A percentile compares a stretch with the other conserved stretches of the same genome.
Conservation (phyloP, 495 filamentous ascomycete genomes). For the Hyaloscypha hepaticicola region DNA sequence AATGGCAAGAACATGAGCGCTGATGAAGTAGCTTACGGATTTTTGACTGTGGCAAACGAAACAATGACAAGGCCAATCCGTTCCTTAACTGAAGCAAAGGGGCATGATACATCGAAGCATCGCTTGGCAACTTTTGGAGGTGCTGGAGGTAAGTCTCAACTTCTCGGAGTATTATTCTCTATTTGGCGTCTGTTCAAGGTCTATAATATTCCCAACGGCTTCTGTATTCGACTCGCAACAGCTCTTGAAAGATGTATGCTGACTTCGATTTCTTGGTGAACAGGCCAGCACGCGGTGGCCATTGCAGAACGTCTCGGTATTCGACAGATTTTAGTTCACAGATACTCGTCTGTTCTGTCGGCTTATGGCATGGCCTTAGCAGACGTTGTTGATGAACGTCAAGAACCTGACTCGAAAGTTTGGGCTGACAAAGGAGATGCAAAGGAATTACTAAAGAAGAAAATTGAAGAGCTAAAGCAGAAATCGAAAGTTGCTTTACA, state of each 20-base stretch:
- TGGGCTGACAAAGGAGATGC: constrained; percentile 60
- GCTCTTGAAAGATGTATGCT: too few species aligned
- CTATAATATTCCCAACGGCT: too few species aligned
- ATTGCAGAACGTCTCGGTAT: constrained; percentile 90
- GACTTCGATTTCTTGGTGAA: too few species aligned
- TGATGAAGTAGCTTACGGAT: constrained; percentile 89
- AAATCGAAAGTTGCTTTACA: constrained; percentile 63
- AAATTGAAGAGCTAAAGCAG: constrained; percentile 63
- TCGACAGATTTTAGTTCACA: constrained; percentile 81
- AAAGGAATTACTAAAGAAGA: constrained; percentile 49
- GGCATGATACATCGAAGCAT: constrained; percentile 88
- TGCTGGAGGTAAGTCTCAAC: constrained; percentile 87
- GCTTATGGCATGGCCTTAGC: constrained; percentile 97
- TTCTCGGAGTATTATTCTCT: too few species aligned
- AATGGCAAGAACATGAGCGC: constrained; percentile 65
- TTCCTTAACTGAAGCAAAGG: constrained; percentile 89
- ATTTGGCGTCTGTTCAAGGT: too few species aligned
- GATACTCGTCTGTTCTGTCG: constrained; percentile 91
- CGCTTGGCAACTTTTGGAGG: constrained; percentile 90
- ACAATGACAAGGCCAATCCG: constrained; percentile 93
- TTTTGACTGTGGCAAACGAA: constrained; percentile 92
- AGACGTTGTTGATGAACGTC: constrained; percentile 89
- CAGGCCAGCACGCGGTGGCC: constrained; percentile 96
- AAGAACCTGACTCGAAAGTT: constrained; percentile 84
- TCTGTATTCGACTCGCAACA: too few species aligned